phyloP scores from a whole-genome alignment of 352 stramenopile genomes.

The Globisporangium uncinulatum region DNA sequence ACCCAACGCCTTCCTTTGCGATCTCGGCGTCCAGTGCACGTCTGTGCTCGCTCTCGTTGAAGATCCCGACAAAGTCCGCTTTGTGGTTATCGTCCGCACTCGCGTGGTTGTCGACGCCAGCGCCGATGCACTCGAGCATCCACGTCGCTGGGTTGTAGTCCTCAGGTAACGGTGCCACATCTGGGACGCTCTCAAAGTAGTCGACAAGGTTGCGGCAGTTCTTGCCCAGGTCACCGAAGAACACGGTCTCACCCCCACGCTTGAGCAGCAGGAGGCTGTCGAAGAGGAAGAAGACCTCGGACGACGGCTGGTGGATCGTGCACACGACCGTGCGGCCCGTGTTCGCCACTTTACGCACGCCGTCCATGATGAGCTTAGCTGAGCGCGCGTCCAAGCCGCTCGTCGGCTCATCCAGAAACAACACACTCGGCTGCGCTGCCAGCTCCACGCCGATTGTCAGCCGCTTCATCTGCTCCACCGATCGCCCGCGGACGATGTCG shows the following conservation, averaged over 20 bases:
- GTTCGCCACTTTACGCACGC: slow-evolving; percentile 79
- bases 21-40: no score
- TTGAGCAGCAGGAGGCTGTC: slow-evolving; percentile 73
- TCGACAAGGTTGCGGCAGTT: no score
- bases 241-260: slow-evolving; percentile 26
- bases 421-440: slow-evolving; percentile 67
- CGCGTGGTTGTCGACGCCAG: slow-evolving; percentile 7
- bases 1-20: no score
- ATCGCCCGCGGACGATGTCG: slow-evolving; percentile 29
- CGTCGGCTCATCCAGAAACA: slow-evolving; percentile 84
- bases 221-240: slow-evolving; percentile 14
- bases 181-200: no score
- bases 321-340: slow-evolving; percentile 77
- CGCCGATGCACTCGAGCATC: slow-evolving; percentile 24
- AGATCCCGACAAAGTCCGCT: no score
- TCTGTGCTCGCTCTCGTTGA: no score
- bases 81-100: no score
- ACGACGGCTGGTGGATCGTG: slow-evolving; percentile 88
- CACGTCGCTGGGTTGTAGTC: slow-evolving; percentile 34
- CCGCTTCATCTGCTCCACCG: slow-evolving; percentile 41
- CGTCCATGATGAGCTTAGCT: slow-evolving; percentile 79
- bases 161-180: slow-evolving; percentile 7
- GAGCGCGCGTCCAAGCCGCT: slow-evolving; percentile 79
- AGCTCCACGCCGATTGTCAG: slow-evolving; percentile 57
- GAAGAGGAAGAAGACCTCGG: slow-evolving; percentile 83